phyloP scores from a whole-genome alignment of 2,329 filamentous ascomycete genomes.

The Cercospora sesami region DNA sequence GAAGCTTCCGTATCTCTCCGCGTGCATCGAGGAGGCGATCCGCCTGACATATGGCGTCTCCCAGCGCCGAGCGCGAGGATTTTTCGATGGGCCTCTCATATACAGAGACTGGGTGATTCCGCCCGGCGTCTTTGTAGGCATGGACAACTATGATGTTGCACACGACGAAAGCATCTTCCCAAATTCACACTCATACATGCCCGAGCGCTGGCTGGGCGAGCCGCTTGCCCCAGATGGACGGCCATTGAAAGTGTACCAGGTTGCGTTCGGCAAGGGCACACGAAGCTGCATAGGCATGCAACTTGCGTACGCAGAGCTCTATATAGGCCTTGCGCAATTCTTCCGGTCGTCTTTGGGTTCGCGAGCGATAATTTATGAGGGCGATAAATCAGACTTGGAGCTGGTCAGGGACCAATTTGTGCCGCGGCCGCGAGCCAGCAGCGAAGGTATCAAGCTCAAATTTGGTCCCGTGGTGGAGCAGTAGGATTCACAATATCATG shows the following conservation, averaged over 20 bases:
- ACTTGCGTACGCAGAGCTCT: conserved; percentile 19
- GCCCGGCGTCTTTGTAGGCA: conserved; percentile 17
- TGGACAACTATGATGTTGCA: conserved; percentile 22
- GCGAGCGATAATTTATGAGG: conserved; percentile 5
- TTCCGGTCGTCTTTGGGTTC: conserved; percentile 13
- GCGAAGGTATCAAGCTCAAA: neutral
- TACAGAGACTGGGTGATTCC: conserved; percentile 24
- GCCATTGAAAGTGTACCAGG: conserved; percentile 17
- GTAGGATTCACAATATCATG: neutral
- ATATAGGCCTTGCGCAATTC: conserved; percentile 16
- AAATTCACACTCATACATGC: conserved; percentile 16
- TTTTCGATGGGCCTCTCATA: conserved; percentile 16
- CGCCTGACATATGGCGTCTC: conserved; percentile 29
- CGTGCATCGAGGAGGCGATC: conserved; percentile 20
- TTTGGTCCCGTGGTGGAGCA: neutral
- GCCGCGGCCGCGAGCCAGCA: neutral
- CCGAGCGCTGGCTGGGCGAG: conserved; percentile 22
- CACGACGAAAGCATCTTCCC: conserved; percentile 24
- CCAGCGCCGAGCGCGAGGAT: conserved; percentile 19
- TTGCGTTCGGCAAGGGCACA: conserved; percentile 18
- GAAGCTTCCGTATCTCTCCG: conserved; percentile 24
- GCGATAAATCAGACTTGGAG: conserved; percentile 13
- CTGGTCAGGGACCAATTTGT: conserved; percentile 11
- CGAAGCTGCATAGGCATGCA: conserved; percentile 22
- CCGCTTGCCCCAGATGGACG: conserved; percentile 16